Evolutionary conservation across 345 rosid species (phyloP).

Genomic region (Bruguiera gymnorhiza): DNA sequence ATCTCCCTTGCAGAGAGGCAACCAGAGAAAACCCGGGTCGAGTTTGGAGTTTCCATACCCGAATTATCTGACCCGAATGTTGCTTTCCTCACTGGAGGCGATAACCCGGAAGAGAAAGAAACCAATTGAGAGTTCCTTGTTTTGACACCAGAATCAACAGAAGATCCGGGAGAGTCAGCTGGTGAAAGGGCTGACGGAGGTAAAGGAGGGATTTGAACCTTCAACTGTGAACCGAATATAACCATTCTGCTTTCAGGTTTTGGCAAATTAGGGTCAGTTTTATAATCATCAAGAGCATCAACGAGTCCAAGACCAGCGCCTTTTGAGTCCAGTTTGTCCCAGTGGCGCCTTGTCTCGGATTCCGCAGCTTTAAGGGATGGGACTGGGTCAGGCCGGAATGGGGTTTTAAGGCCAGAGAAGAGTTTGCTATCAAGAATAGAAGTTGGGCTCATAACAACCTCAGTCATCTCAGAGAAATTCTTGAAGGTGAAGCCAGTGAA

Average conservation of each 20-base stretch:
- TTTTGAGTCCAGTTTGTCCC: conserved; percentile 51
- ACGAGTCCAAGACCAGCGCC: conserved; percentile 68
- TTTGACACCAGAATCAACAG: conserved; percentile 65
- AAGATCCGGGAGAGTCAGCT: conserved; percentile 44
- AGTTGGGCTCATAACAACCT: conserved; percentile 69
- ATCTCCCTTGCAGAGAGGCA: conserved; percentile 55
- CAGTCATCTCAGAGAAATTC: conserved; percentile 47
- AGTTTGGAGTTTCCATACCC: conserved; percentile 29
- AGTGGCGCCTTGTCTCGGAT: conserved; percentile 33
- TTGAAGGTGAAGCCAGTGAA: conserved; percentile 57
- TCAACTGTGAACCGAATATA: conserved; percentile 74
- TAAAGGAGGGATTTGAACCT: conserved; percentile 67
- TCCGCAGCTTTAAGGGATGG: conserved; percentile 36
- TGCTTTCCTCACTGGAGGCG: conserved; percentile 32
- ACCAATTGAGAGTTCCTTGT: conserved; percentile 48
- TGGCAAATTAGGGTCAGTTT: conserved; percentile 29
- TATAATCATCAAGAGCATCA: conserved; percentile 52
- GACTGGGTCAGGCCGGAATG: conserved; percentile 49
- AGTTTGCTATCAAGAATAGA: conserved; percentile 82
- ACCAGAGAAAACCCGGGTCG: conserved; percentile 43
- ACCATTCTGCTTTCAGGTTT: conserved; percentile 52
- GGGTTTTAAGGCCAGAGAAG: conserved; percentile 58
- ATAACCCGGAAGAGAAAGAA: conserved; percentile 28
- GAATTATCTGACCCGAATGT: conserved; percentile 30
- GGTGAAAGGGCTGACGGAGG: conserved; percentile 30